Conservation (phyloP, 371 early-diverging fungal genomes). For the Nosema muscidifuracis region DNA sequence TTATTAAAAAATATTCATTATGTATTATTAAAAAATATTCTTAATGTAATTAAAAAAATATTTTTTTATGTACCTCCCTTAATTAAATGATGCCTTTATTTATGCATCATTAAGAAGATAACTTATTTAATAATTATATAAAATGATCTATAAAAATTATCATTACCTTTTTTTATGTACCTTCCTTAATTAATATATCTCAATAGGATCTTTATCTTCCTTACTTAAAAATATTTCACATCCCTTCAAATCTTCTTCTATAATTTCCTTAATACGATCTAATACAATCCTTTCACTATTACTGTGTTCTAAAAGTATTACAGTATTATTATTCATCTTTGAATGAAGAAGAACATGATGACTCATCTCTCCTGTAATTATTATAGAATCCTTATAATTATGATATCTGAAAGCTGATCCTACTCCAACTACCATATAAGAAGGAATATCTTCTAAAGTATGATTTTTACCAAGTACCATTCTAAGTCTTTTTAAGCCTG, state of each 20-base stretch:
- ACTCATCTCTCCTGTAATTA: slow-evolving; percentile 83
- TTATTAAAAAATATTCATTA: too few relatives aligned
- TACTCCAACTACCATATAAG: slow-evolving; percentile 70
- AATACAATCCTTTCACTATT: slow-evolving; percentile 87
- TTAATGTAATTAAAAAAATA: too few relatives aligned
- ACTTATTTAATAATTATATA: slow-evolving; percentile 4
- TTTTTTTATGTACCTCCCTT: too few relatives aligned
- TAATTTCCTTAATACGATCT: slow-evolving; percentile 25
- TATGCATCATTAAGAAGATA: slow-evolving; percentile 17
- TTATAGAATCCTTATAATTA: slow-evolving; percentile 67
- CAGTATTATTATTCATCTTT: slow-evolving; percentile 68
- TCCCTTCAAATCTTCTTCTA: slow-evolving; percentile 29
- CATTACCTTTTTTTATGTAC: too few relatives aligned
- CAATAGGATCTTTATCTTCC: slow-evolving; percentile 58
- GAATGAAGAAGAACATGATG: slow-evolving; percentile 81
- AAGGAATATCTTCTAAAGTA: slow-evolving; percentile 65
- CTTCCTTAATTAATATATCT: slow-evolving; percentile 19
- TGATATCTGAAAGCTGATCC: slow-evolving; percentile 78
- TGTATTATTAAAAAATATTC: too few relatives aligned
- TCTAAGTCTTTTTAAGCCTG: slow-evolving; percentile 8
- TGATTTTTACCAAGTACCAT: slow-evolving; percentile 6
- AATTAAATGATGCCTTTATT: too few relatives aligned
- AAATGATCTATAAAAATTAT: too few relatives aligned
- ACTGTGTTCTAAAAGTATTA: slow-evolving; percentile 81
- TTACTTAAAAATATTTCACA: slow-evolving; percentile 48